Conservation (phyloP, 2,329 filamentous ascomycete species). For the Fusarium tuaranense region DNA sequence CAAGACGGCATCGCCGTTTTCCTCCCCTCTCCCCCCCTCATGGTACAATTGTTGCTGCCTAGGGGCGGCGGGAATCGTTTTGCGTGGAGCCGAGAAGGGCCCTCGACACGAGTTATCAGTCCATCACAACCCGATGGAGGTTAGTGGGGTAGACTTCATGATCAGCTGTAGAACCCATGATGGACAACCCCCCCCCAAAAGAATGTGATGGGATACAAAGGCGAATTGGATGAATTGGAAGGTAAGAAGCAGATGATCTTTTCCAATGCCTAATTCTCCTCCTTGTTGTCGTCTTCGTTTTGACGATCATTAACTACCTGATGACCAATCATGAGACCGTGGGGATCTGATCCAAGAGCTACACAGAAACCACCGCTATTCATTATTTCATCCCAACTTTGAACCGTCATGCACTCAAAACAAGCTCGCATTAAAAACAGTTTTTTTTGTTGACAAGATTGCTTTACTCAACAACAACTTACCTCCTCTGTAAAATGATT, state of each 20-base stretch:
- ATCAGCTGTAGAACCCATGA: conserved; percentile 37
- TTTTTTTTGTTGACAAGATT: conserved; percentile 29
- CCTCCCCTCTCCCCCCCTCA: background rate
- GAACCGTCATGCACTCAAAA: background rate
- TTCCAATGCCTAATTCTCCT: background rate
- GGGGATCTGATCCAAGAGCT: background rate
- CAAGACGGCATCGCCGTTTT: conserved; percentile 11
- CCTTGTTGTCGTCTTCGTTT: background rate
- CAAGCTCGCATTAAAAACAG: background rate
- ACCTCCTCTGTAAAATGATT: background rate
- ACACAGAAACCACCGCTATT: background rate
- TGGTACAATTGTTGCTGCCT: conserved; percentile 42
- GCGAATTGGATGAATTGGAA: background rate
- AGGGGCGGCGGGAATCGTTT: conserved; percentile 10
- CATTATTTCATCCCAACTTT: background rate
- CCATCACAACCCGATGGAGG: conserved; percentile 26
- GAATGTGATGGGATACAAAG: background rate
- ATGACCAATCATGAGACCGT: conserved; percentile 9
- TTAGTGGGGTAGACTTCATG: conserved; percentile 31
- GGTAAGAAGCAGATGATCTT: background rate
- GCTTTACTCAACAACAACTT: conserved; percentile 25
- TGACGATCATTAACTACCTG: background rate
- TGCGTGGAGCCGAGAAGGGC: conserved; percentile 15
- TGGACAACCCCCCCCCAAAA: background rate
- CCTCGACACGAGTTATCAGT: conserved; percentile 9